These are phyloP conservation scores for Fusarium siculi DNA, from an alignment of 2,329 filamentous ascomycete species.

Conservation along the genomic window DNA sequence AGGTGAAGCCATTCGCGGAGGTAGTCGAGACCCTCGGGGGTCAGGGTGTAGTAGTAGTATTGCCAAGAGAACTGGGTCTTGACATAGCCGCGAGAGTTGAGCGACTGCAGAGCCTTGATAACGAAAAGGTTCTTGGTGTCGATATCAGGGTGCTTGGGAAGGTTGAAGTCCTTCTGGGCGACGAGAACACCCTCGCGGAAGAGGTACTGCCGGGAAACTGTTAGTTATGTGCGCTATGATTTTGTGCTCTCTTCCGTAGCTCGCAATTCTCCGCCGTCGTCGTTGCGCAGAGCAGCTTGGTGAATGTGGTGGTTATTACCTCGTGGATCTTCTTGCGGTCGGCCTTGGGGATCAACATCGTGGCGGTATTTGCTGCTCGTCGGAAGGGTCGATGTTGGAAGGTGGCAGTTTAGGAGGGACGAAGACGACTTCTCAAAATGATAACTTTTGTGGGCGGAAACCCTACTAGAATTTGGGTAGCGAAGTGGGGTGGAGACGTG, in stretches of 20 bases:
- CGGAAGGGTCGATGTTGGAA: constrained; percentile 61
- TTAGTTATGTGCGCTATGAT: constrained; percentile 36
- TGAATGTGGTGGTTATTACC: constrained; percentile 51
- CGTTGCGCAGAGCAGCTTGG: constrained; percentile 6
- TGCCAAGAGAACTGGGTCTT: constrained; percentile 99
- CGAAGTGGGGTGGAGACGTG: constrained; percentile 48
- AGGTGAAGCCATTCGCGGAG: constrained; percentile 99
- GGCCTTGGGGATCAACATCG: constrained; percentile 99
- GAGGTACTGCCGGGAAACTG: constrained; percentile 75
- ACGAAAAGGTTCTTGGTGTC: constrained; percentile 99
- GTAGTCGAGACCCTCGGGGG: constrained; percentile 99
- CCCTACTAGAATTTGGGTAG: constrained; percentile 53
- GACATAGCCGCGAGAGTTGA: constrained; percentile 97
- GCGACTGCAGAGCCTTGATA: constrained; percentile 98
- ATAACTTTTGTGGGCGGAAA: constrained; percentile 59
- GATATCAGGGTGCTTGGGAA: constrained; percentile 96
- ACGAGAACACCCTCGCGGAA: constrained; percentile 94
- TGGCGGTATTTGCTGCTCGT: constrained; percentile 60
- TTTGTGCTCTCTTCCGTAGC: constrained; percentile 28
- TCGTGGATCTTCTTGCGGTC: constrained; percentile 99
- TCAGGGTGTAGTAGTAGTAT: constrained; percentile 99
- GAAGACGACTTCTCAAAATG: constrained; percentile 55
- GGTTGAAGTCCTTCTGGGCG: constrained; percentile 99
- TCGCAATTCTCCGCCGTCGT: constrained; percentile 24
- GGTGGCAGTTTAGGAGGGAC: constrained; percentile 52